A percentile compares a stretch with the other conserved stretches of the same genome.
Evolutionary conservation across 2,329 filamentous ascomycete species (phyloP).

Genomic region (Shiraia bambusicola): DNA sequence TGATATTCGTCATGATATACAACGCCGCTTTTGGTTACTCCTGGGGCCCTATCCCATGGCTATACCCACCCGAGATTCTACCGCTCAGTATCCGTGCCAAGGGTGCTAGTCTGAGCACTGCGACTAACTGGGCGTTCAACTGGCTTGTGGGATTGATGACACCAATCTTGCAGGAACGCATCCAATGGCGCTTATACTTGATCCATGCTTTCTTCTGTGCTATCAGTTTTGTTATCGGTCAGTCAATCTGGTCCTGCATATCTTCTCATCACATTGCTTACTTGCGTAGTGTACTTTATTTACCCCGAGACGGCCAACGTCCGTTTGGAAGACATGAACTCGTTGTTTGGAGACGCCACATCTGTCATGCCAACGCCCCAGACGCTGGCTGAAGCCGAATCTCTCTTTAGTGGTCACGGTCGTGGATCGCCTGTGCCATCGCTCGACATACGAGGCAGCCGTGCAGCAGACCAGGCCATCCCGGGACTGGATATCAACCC

Average conservation of each 20-base stretch:
- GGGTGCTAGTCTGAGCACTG: constrained; percentile 92
- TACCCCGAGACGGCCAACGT: constrained; percentile 97
- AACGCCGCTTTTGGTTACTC: constrained; percentile 95
- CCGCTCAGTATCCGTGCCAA: constrained; percentile 96
- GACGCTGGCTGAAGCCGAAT: constrained; percentile 76
- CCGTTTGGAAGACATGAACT: constrained; percentile 94
- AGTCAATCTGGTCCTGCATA: constrained; percentile 44
- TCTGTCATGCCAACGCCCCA: constrained; percentile 79
- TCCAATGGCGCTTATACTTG: constrained; percentile 91
- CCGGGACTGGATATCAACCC: constrained; percentile 81
- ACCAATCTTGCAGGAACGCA: constrained; percentile 85
- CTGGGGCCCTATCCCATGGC: constrained; percentile 98
- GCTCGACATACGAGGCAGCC: constrained; percentile 64
- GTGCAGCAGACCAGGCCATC: constrained; percentile 61
- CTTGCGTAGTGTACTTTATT: constrained; percentile 79
- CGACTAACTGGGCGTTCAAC: constrained; percentile 97
- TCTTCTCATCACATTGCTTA: constrained; percentile 23
- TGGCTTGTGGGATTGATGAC: constrained; percentile 97
- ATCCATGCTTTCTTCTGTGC: constrained; percentile 97
- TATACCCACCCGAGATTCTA: constrained; percentile 98
- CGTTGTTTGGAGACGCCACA: constrained; percentile 88
- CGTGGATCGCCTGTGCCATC: constrained; percentile 75
- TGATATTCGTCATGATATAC: constrained; percentile 96
- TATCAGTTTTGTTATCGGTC: constrained; percentile 92
- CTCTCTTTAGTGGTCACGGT: constrained; percentile 66